These are phyloP conservation scores for Chaetoceros tenuissimus DNA, from an alignment of 108 stramenopile genomes.

Conservation along the genomic window DNA sequence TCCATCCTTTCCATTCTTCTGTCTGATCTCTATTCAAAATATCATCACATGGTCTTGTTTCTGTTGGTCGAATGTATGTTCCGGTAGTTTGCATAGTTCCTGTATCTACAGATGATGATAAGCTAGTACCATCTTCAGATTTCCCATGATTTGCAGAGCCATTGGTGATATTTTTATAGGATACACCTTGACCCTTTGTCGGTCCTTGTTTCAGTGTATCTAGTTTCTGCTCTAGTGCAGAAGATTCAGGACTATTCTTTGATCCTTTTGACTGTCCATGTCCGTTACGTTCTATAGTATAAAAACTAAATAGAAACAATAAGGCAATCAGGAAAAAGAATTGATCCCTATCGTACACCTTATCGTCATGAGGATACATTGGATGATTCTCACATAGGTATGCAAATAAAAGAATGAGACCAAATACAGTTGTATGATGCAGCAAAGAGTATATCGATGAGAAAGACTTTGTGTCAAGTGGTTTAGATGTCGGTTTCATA, in stretches of 20 bases:
- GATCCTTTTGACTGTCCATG: not conserved
- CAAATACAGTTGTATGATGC: slow-evolving; percentile 56
- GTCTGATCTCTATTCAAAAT: slow-evolving; percentile 95
- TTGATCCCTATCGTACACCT: slow-evolving; percentile 73
- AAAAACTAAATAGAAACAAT: slow-evolving; percentile 44
- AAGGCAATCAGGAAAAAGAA: slow-evolving; percentile 67
- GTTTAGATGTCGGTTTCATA: slow-evolving; percentile 31
- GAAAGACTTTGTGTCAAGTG: slow-evolving; percentile 48
- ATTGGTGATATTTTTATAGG: not conserved
- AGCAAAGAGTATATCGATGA: slow-evolving; percentile 63
- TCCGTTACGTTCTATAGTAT: slow-evolving; percentile 38
- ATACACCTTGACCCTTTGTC: not conserved
- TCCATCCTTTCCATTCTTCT: slow-evolving; percentile 98
- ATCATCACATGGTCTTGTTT: slow-evolving; percentile 25
- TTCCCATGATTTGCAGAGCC: not conserved
- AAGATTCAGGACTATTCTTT: not conserved
- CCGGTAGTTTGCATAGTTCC: not conserved
- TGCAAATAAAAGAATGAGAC: slow-evolving; percentile 66
- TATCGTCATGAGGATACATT: slow-evolving; percentile 64
- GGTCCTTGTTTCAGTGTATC: too few species aligned
- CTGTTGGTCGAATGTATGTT: not conserved
- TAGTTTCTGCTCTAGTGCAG: not conserved
- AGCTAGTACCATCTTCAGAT: not conserved
- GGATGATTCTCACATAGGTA: slow-evolving; percentile 84
- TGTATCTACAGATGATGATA: not conserved